phyloP scores from a whole-genome alignment of 768 basidiomycete genomes.

The Cystobasidium ongulense region DNA sequence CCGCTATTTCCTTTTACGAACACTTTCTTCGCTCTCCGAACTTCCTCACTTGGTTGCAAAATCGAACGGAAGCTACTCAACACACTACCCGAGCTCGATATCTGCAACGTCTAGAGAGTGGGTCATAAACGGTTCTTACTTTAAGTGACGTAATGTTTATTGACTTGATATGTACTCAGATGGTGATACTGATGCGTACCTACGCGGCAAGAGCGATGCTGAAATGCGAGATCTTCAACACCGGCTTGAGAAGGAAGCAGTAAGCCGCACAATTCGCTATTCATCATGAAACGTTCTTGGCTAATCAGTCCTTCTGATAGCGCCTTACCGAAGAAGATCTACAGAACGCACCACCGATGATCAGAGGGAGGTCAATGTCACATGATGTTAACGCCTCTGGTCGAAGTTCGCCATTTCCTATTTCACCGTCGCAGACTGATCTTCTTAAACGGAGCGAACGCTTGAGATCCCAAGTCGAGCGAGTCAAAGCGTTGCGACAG shows the following conservation, averaged over 20 bases:
- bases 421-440: background rate
- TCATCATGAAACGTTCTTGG: background rate
- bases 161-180: background rate
- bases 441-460: background rate
- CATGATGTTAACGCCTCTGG: background rate
- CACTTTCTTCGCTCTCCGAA: constrained; percentile 18
- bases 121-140: background rate
- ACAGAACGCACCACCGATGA: background rate
- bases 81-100: constrained; percentile 6
- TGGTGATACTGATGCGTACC: constrained; percentile 6
- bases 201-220: constrained; percentile 18
- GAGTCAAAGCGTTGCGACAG: constrained; percentile 25
- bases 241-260: constrained; percentile 23
- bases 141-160: background rate
- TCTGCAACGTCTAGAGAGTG: constrained; percentile 17
- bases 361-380: background rate
- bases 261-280: background rate
- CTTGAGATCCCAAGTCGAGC: constrained; percentile 7
- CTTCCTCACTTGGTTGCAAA: constrained; percentile 26
- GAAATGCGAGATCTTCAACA: constrained; percentile 17
- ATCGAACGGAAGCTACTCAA: constrained; percentile 13
- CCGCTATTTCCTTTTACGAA: constrained; percentile 29
- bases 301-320: background rate
- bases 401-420: background rate
- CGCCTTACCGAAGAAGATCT: constrained; percentile 15